Evolutionary conservation across 2,329 filamentous ascomycete genomes (phyloP), one percentile per base, ranked within the genome.

Genomic region (Fusarium torreyae): DNA sequence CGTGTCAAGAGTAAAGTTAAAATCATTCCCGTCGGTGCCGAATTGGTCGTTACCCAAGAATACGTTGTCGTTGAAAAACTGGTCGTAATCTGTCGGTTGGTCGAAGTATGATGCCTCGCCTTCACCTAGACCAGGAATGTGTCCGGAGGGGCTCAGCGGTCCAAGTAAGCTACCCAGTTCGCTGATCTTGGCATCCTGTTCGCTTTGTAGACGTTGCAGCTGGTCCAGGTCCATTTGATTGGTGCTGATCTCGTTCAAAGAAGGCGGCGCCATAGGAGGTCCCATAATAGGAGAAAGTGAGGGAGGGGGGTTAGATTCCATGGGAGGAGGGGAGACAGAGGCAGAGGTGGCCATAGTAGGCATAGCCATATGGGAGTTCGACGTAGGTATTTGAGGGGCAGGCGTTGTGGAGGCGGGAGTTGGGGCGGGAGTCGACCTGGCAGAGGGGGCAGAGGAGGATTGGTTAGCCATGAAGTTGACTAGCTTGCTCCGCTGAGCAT

Each of bases 191-290:
- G 86, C 86, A 63, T 92, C 90, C 74, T 97, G 94, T 63, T 95
- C 90, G 24, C 89, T 88, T 76, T 97, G 93, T 74, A 97, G 84
- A 43, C 90, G 91, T 67, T 93, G 89, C 3, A 98, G 85, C 31
- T 92, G 87, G 52, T 96, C 92, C 28, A 98, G 87, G 66, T 97
- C 92, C 15, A 91, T 85, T 65, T 91, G 87, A 6, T 91, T 94
- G 63, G 87, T 87, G 45, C 85, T 87, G 66, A 96, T 87, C 39
- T 90, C 86, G 51, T 87, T 84, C 20, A 93, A 81, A 1, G 87
- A 86, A 2, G 86, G 84, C 5, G 81, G 79, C 2, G 79, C 77
- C 68, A 85, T 79, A 8, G 77, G 75, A 5, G 82, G 75, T 24
- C 81, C 79, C 63, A 89, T 80, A 55, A 84, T 82, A 0, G 87